A percentile compares a stretch with the other conserved stretches of the same genome.
Conservation (phyloP, 2,329 filamentous ascomycete genomes). For the Cladosporium sp. region DNA sequence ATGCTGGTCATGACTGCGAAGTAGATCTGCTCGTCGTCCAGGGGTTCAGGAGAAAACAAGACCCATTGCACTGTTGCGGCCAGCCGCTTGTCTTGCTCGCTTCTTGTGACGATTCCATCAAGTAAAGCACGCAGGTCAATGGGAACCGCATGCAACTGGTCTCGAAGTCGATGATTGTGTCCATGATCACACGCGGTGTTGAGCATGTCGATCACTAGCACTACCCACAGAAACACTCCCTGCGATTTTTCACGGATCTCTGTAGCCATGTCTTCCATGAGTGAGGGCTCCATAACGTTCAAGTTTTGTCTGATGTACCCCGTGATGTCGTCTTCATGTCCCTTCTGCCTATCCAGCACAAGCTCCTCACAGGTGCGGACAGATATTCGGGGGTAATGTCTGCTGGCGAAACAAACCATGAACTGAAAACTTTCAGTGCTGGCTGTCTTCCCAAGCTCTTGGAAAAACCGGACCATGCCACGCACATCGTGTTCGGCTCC, state of each 20-base stretch:
- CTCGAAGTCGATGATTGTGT: background rate
- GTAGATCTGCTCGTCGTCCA: constrained; percentile 44
- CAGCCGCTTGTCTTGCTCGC: background rate
- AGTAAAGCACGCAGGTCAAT: background rate
- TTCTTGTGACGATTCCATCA: background rate
- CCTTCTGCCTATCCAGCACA: background rate
- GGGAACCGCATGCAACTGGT: background rate
- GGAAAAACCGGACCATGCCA: constrained; percentile 43
- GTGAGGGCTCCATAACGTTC: background rate
- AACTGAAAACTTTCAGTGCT: constrained; percentile 19
- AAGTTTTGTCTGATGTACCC: background rate
- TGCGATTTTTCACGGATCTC: background rate
- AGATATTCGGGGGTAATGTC: constrained; percentile 41
- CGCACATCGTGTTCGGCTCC: constrained; percentile 38
- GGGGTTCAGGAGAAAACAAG: constrained; percentile 43
- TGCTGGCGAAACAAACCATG: constrained; percentile 42
- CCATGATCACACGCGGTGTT: constrained; percentile 33
- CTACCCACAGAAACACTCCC: constrained; percentile 45
- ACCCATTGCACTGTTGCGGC: constrained; percentile 40
- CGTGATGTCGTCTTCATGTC: background rate
- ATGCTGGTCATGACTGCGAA: constrained; percentile 27
- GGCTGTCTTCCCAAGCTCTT: constrained; percentile 33
- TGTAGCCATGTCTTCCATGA: background rate
- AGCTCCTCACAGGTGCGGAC: constrained; percentile 9
- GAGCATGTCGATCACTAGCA: constrained; percentile 42